A percentile compares a stretch with the other conserved stretches of the same genome.
phyloP scores from a whole-genome alignment of 2,329 filamentous ascomycete species.

The Cercospora sp. region DNA sequence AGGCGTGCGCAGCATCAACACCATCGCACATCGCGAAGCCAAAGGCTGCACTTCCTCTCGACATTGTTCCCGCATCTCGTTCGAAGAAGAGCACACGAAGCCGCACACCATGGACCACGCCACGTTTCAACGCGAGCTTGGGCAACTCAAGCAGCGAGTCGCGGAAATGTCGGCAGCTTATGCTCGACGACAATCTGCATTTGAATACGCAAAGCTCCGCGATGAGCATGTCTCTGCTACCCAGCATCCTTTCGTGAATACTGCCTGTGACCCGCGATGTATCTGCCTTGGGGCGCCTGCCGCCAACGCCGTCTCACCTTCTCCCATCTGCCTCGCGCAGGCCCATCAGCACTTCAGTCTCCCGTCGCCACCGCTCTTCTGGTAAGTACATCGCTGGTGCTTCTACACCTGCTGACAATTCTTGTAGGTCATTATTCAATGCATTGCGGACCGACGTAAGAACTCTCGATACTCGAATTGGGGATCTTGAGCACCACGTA shows the following conservation, averaged over 20 bases:
- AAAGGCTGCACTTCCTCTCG: neutral
- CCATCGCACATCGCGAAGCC: neutral
- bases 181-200: slow-evolving; percentile 5
- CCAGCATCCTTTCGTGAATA: slow-evolving; percentile 15
- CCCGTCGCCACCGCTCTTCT: slow-evolving; percentile 28
- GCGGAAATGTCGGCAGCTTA: slow-evolving; percentile 25
- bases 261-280: neutral
- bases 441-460: slow-evolving; percentile 26
- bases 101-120: slow-evolving; percentile 28
- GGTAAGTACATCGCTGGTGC: slow-evolving; percentile 15
- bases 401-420: neutral
- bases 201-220: slow-evolving; percentile 15
- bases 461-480: slow-evolving; percentile 21
- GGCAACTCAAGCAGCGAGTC: slow-evolving; percentile 29
- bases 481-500: slow-evolving; percentile 24
- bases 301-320: neutral
- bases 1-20: neutral
- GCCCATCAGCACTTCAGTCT: slow-evolving; percentile 15
- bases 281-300: neutral
- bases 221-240: slow-evolving; percentile 17
- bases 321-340: neutral
- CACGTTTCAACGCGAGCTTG: slow-evolving; percentile 31
- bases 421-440: slow-evolving; percentile 23
- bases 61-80: neutral
- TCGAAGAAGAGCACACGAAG: neutral